Conservation (phyloP, 257 asterid genomes). For the Ilex asprella region DNA sequence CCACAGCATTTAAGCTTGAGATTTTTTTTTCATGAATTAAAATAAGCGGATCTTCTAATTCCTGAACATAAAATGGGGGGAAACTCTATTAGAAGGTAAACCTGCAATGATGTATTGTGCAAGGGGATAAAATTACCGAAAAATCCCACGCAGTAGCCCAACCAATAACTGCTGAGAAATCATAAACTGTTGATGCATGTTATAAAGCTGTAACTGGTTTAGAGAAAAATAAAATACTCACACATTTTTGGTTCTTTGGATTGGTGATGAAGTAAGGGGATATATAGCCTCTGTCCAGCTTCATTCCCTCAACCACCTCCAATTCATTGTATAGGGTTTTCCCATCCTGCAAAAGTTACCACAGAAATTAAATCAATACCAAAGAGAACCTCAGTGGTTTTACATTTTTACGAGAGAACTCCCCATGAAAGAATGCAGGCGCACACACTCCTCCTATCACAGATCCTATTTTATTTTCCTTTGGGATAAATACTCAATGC, state of each 20-base stretch:
- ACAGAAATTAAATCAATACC: not conserved
- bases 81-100: not conserved
- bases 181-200: not conserved
- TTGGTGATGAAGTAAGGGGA: not conserved
- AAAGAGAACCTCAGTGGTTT: not conserved
- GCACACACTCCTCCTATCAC: not conserved
- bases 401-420: not conserved
- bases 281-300: slow-evolving; percentile 1
- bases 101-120: not conserved
- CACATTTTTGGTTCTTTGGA: no score
- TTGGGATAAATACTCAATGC: no score
- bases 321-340: not conserved
- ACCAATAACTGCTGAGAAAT: not conserved
- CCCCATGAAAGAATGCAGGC: not conserved
- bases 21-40: not conserved
- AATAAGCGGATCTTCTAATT: not conserved
- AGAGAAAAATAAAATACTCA: no score
- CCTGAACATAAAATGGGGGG: no score
- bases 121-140: not conserved
- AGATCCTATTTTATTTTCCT: no score
- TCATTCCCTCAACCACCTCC: slow-evolving; percentile 2
- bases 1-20: not conserved
- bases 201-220: no score
- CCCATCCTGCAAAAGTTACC: not conserved
- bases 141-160: not conserved